Base-by-base conservation (phyloP, 1,139 yeast genomes). In the Kodamaea sp. region DNA sequence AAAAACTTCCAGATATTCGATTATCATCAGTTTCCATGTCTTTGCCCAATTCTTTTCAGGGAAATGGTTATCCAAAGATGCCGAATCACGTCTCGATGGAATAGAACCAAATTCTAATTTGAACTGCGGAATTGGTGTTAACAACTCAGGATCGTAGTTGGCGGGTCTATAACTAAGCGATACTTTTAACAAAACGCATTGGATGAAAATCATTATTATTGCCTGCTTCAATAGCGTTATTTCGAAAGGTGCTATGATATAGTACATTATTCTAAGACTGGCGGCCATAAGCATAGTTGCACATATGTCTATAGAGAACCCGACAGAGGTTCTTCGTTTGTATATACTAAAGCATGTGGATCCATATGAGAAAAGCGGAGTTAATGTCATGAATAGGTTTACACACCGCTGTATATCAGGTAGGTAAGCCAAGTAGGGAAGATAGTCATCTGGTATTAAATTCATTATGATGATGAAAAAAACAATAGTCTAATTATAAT, bases 231-330 rank as follows among this genome's bases (percentile, higher is more conserved):
- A 66, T 29, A 89, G 61, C 2, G 95, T 77, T 11, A 76, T 60
- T 55, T 89, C 96, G 57, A 81, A 89, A 0, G 96, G 96, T 32
- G 82, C 75, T 37, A 88, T 81, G 45, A 82, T 62, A 63, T 84
- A 89, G 64, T 86, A 89, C 39, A 80, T 78, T 15, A 89, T 80
- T 46, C 95, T 71, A 32, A 88, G 63, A 5, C 82, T 77, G 35
- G 88, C 78, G 1, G 96, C 84, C 50, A 87, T 71, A 44, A 89
- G 60, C 96, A 89, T 88, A 8, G 95, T 86, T 10, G 90, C 92
- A 62, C 96, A 89, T 9, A 89, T 84, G 59, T 89, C 97, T 20
- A 88, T 70, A 6, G 94, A 82, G 56, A 88, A 88, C 24, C 97
- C 97, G 27, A 76, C 70, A 2, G 92, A 77, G 1, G 89, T 74